Percentiles rank a stretch among this genome's conserved stretches.
Conservation (phyloP, 495 filamentous ascomycete species). For the Neurospora africana region DNA sequence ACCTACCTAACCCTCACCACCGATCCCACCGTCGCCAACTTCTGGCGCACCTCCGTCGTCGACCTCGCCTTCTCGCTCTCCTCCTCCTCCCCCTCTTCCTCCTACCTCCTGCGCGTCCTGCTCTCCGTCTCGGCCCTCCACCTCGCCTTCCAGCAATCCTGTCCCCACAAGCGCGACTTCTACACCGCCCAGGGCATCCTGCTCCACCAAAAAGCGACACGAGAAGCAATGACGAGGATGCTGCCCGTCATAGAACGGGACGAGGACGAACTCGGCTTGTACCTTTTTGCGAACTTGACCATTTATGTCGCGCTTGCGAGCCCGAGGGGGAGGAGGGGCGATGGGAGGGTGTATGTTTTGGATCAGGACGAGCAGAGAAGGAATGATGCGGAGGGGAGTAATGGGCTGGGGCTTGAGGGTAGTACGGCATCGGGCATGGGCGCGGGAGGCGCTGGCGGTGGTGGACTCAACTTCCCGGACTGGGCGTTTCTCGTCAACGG, state of each 20-base stretch:
- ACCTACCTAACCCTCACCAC: constrained; percentile 28
- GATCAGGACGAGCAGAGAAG: neutral
- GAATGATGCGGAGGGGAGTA: too few relatives aligned
- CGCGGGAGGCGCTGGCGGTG: neutral
- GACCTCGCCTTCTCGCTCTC: constrained; percentile 26
- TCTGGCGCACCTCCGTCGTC: constrained; percentile 28
- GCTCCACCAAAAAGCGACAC: constrained; percentile 36
- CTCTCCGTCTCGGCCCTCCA: constrained; percentile 45
- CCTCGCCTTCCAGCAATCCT: constrained; percentile 31
- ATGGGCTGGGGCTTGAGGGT: too few relatives aligned
- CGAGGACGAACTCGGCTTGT: constrained; percentile 14
- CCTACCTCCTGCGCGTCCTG: constrained; percentile 46
- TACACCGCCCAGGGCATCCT: constrained; percentile 42
- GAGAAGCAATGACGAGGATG: constrained; percentile 20
- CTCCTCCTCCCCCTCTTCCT: constrained; percentile 13
- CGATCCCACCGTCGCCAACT: constrained; percentile 21
- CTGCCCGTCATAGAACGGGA: constrained; percentile 2
- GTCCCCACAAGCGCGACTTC: constrained; percentile 23
- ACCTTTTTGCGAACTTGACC: constrained; percentile 25
- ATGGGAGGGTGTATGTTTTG: neutral
- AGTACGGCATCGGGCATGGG: neutral
- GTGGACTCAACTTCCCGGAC: constrained; percentile 16
- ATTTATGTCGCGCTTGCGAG: constrained; percentile 9
- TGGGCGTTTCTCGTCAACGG: constrained; percentile 27
- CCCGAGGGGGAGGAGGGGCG: neutral